Percentiles rank a stretch among this genome's conserved stretches.
These are phyloP conservation scores for Cryptococcus neoformans DNA, from an alignment of 1,284 basidiomycete genomes.

Conservation along the genomic window DNA sequence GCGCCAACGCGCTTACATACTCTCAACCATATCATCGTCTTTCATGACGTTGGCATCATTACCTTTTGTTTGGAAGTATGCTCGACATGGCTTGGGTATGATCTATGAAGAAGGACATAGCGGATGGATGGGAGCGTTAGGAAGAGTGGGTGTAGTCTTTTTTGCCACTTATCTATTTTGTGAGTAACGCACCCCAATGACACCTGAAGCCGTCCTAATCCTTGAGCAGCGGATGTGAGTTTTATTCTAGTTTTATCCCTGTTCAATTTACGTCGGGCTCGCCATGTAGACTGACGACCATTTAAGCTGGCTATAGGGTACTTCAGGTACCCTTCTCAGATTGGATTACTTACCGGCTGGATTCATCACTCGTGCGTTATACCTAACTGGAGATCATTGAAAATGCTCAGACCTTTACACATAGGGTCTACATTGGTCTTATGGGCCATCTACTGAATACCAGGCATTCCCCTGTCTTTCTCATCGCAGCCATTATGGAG, in stretches of 20 bases:
- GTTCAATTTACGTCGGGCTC: neutral
- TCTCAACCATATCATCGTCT: slow-evolving; percentile 53
- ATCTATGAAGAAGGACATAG: slow-evolving; percentile 19
- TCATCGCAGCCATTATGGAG: slow-evolving; percentile 57
- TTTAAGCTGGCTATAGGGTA: slow-evolving; percentile 37
- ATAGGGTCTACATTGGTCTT: slow-evolving; percentile 54
- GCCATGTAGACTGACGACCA: neutral
- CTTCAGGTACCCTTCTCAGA: slow-evolving; percentile 43
- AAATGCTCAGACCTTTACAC: neutral
- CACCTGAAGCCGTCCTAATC: neutral
- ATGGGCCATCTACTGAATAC: slow-evolving; percentile 52
- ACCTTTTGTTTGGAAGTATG: slow-evolving; percentile 54
- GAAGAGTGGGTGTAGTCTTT: slow-evolving; percentile 26
- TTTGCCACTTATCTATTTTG: slow-evolving; percentile 46
- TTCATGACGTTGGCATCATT: slow-evolving; percentile 54
- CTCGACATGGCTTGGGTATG: slow-evolving; percentile 27
- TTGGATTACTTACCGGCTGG: slow-evolving; percentile 60
- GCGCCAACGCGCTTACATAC: slow-evolving; percentile 57
- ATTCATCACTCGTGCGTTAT: slow-evolving; percentile 54
- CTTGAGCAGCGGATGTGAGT: slow-evolving; percentile 25
- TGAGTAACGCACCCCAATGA: slow-evolving; percentile 15
- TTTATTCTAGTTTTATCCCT: neutral
- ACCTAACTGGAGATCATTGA: neutral
- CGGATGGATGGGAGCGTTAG: slow-evolving; percentile 28
- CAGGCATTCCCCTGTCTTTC: slow-evolving; percentile 55